Percentiles rank a stretch among this genome's conserved stretches.
These are phyloP conservation scores for Aureobasidium sp. DNA, from an alignment of 2,329 filamentous ascomycete genomes.

Conservation along the genomic window DNA sequence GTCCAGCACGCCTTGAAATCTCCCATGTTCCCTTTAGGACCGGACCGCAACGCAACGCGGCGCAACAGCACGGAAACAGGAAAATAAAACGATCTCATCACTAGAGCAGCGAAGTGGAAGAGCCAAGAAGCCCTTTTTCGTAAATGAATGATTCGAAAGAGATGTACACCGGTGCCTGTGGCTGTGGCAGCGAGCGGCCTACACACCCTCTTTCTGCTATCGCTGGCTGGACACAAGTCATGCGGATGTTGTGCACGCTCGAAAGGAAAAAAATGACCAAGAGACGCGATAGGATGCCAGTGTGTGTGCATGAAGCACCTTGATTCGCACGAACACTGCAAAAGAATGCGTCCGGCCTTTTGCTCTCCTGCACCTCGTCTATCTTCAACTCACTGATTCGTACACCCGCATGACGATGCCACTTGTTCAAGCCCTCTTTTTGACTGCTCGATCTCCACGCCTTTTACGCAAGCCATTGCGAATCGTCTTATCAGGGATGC, in stretches of 20 bases:
- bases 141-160: background rate
- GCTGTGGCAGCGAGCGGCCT: slow-evolving; percentile 8
- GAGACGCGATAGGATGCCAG: background rate
- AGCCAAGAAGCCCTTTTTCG: background rate
- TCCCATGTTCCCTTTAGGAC: background rate
- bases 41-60: background rate
- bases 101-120: background rate
- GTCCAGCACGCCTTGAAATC: slow-evolving; percentile 1
- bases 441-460: background rate
- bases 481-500: background rate
- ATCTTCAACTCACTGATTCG: background rate
- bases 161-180: slow-evolving; percentile 3
- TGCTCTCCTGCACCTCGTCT: background rate
- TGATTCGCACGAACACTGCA: background rate
- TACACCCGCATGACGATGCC: background rate
- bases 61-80: background rate
- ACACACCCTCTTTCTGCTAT: slow-evolving; percentile 2
- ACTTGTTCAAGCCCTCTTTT: background rate
- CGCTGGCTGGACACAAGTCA: no score
- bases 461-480: background rate
- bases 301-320: background rate
- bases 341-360: background rate
- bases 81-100: background rate
- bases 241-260: no score
- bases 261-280: slow-evolving; percentile 10